phyloP scores from a whole-genome alignment of 2,329 filamentous ascomycete genomes.

The Pseudocercospora fuligena region DNA sequence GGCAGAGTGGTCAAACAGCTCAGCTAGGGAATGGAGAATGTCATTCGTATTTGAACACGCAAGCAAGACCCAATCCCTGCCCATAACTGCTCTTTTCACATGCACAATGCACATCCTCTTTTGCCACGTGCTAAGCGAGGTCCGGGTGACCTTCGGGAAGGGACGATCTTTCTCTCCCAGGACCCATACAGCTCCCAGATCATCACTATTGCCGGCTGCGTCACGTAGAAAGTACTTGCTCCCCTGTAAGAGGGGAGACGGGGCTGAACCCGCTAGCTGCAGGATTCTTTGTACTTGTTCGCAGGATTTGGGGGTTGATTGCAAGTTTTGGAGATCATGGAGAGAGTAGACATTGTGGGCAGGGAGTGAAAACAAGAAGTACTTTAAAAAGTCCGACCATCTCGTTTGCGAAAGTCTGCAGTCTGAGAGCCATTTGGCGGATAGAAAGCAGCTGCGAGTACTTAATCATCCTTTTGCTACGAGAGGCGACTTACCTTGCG shows the following conservation, averaged over 20 bases:
- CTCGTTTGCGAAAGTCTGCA: no score
- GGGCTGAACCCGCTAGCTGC: neutral
- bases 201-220: neutral
- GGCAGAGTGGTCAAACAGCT: no score
- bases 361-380: no score
- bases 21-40: no score
- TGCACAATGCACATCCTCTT: neutral
- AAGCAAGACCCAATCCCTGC: neutral
- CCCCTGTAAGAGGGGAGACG: neutral
- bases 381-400: no score
- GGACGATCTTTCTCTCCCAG: neutral
- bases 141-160: neutral
- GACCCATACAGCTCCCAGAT: neutral
- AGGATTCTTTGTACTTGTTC: neutral
- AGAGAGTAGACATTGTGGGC: no score
- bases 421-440: no score
- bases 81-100: neutral
- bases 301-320: no score
- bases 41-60: neutral
- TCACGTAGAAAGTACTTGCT: neutral
- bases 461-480: no score
- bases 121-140: conserved; percentile 2
- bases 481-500: no score
- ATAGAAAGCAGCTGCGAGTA: no score
- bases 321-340: no score